Evolutionary conservation across 331 rosid species (phyloP).

Genomic region (Rosa hybrid): DNA sequence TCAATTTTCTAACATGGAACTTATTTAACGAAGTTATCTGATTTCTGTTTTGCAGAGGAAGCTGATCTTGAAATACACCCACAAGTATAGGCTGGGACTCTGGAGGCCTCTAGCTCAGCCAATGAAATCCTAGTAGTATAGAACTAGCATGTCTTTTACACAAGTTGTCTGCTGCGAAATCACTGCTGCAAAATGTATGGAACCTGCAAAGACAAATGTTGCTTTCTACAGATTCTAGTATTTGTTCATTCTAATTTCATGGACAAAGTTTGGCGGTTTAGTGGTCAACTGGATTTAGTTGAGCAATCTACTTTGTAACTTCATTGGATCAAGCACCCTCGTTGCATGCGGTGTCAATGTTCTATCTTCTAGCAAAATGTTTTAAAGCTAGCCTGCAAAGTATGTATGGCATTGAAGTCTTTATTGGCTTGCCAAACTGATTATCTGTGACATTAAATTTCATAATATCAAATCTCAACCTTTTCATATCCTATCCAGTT

Average conservation of each 20-base stretch:
- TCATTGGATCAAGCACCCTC: not conserved
- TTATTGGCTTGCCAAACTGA: not conserved
- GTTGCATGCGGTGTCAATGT: not conserved
- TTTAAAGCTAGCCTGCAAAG: not conserved
- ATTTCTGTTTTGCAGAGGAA: slow-evolving; percentile 66
- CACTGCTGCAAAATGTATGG: not conserved
- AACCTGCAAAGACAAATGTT: not conserved
- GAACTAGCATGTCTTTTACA: not conserved
- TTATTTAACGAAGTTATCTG: slow-evolving; percentile 8
- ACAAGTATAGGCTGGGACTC: slow-evolving; percentile 87
- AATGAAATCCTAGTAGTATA: slow-evolving; percentile 44
- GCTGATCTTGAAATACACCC: slow-evolving; percentile 74
- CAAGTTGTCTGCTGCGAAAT: not conserved
- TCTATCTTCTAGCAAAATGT: not conserved
- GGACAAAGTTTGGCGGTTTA: not conserved
- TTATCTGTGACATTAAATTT: not conserved
- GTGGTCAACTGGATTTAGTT: slow-evolving; percentile 6
- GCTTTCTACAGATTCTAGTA: not conserved
- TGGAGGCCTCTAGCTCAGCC: slow-evolving; percentile 81
- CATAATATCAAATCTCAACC: not conserved
- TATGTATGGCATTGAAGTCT: not conserved
- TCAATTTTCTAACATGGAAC: not conserved
- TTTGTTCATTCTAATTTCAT: not conserved
- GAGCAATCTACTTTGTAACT: not conserved
- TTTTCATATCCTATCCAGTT: not conserved